A percentile compares a stretch with the other conserved stretches of the same genome.
Evolutionary conservation across 495 filamentous ascomycete species (phyloP).

Genomic region (Xylaria curta): DNA sequence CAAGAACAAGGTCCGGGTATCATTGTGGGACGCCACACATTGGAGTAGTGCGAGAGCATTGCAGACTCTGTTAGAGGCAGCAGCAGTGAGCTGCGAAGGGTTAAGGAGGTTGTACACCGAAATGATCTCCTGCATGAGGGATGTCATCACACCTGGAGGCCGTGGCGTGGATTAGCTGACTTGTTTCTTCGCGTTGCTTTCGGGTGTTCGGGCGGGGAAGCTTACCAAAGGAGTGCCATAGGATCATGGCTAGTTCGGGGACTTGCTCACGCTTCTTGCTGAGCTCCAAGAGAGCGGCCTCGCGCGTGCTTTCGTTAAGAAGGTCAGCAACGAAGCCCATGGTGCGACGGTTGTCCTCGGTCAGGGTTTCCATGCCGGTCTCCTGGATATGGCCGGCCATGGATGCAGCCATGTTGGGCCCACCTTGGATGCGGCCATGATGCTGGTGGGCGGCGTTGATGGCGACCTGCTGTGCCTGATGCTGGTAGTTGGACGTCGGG

Average conservation of each 20-base stretch:
- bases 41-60: conserved; percentile 96
- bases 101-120: conserved; percentile 97
- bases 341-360: conserved; percentile 91
- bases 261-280: conserved; percentile 99
- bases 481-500: conserved; percentile 52
- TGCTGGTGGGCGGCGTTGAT: conserved; percentile 62
- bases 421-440: conserved; percentile 76
- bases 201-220: conserved; percentile 9
- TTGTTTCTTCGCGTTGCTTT: neutral
- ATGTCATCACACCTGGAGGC: conserved; percentile 90
- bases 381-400: conserved; percentile 62
- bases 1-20: conserved; percentile 90
- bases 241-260: conserved; percentile 91
- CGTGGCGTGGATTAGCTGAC: conserved; percentile 22
- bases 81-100: conserved; percentile 94
- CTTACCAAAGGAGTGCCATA: conserved; percentile 99
- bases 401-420: conserved; percentile 54
- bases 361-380: conserved; percentile 61
- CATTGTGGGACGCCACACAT: conserved; percentile 97
- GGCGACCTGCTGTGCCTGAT: conserved; percentile 67
- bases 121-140: conserved; percentile 96
- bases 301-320: conserved; percentile 82
- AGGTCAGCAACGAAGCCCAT: conserved; percentile 93
- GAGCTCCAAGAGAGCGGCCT: conserved; percentile 91
- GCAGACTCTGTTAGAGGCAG: conserved; percentile 95